Evolutionary conservation across 768 basidiomycete species (phyloP).

Genomic region (Tephrocybe sp.): DNA sequence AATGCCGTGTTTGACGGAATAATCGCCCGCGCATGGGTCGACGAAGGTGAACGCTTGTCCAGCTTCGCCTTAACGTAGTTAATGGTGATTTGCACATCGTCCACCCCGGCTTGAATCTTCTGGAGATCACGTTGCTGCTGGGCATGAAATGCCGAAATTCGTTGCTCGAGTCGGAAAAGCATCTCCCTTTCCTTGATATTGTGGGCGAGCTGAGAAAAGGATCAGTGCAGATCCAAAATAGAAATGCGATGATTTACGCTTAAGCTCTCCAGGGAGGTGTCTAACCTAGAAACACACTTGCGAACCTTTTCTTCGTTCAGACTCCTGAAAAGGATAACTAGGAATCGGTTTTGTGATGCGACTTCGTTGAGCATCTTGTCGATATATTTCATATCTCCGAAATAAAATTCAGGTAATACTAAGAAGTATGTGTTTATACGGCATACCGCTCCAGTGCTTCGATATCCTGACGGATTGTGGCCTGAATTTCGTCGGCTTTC

Average conservation of each 20-base stretch:
- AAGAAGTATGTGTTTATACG: too few relatives aligned
- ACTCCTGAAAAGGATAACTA: background rate
- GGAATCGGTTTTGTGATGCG: background rate
- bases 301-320: conserved; percentile 11
- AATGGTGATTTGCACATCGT: background rate
- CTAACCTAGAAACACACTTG: conserved; percentile 3
- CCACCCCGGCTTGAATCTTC: too few relatives aligned
- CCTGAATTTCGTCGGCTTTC: conserved; percentile 1
- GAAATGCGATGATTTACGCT: background rate
- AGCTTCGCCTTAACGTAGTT: conserved; percentile 7
- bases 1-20: conserved; percentile 16
- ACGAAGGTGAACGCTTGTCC: background rate
- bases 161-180: background rate
- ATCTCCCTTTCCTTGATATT: background rate
- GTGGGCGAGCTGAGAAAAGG: background rate
- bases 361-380: conserved; percentile 5
- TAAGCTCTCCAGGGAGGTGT: conserved; percentile 6
- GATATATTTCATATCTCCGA: conserved; percentile 4
- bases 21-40: background rate
- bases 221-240: too few relatives aligned
- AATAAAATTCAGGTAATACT: background rate
- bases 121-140: background rate
- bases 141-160: background rate
- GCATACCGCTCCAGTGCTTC: conserved; percentile 1
- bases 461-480: conserved; percentile 1